A percentile compares a stretch with the other conserved stretches of the same genome.
phyloP scores from a whole-genome alignment of 2,329 filamentous ascomycete species.

The Monilinia polystroma region DNA sequence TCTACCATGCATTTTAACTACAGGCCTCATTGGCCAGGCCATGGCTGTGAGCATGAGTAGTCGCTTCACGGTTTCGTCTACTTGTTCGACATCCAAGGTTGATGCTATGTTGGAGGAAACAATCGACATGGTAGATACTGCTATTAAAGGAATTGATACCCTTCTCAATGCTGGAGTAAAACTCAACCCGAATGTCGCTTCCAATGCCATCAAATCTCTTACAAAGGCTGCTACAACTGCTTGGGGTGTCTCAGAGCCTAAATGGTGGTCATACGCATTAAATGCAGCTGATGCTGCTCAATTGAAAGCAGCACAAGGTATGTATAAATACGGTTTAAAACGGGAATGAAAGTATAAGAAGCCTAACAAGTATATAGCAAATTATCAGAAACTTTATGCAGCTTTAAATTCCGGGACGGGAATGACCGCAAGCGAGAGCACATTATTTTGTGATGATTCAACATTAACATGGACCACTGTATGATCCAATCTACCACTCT shows the following conservation, averaged over 20 bases:
- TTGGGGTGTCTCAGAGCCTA: slow-evolving; percentile 9
- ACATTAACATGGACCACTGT: slow-evolving; percentile 19
- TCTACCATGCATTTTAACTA: not conserved
- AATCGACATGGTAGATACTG: slow-evolving; percentile 19
- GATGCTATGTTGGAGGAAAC: slow-evolving; percentile 19
- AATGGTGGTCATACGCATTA: slow-evolving; percentile 8
- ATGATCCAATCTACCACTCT: not conserved
- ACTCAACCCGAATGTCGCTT: slow-evolving; percentile 10
- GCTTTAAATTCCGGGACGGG: slow-evolving; percentile 11
- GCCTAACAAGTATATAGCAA: not conserved
- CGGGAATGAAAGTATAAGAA: not conserved
- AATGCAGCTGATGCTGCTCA: slow-evolving; percentile 17
- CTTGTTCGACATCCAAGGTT: slow-evolving; percentile 17
- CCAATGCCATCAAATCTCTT: slow-evolving; percentile 7
- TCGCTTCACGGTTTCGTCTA: slow-evolving; percentile 19
- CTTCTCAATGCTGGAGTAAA: slow-evolving; percentile 18
- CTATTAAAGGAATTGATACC: slow-evolving; percentile 9
- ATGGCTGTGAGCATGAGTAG: slow-evolving; percentile 18
- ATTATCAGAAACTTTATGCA: slow-evolving; percentile 18
- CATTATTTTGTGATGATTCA: slow-evolving; percentile 20
- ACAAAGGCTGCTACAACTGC: slow-evolving; percentile 6
- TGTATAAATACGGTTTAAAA: not conserved
- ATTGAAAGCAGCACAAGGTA: slow-evolving; percentile 20
- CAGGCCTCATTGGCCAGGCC: slow-evolving; percentile 6
- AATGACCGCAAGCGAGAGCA: slow-evolving; percentile 17